These are phyloP conservation scores for Skeletonema marinoi DNA, from an alignment of 108 stramenopile species.

Conservation along the genomic window DNA sequence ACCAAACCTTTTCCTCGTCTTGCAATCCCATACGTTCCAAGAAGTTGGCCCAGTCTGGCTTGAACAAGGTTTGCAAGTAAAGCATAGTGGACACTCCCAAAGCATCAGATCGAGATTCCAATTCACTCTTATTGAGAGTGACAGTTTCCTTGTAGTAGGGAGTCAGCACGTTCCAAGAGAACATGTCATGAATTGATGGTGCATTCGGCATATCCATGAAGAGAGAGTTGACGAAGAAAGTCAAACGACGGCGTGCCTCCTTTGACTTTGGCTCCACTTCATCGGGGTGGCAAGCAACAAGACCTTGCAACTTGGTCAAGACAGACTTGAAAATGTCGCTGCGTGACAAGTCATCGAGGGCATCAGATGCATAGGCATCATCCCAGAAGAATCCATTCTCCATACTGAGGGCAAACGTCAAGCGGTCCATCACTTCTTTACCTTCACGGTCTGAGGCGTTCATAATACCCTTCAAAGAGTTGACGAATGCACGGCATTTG, in stretches of 20 bases:
- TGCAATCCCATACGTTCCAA: constrained; percentile 85
- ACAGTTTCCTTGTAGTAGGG: constrained; percentile 98
- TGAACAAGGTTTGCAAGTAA: constrained; percentile 95
- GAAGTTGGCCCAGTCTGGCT: constrained; percentile 95
- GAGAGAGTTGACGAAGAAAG: constrained; percentile 97
- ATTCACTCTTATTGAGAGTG: constrained; percentile 89
- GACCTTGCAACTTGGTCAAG: constrained; percentile 90
- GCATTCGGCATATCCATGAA: constrained; percentile 99
- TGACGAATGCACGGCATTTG: constrained; percentile 77
- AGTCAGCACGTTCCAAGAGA: constrained; percentile 96
- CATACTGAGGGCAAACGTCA: constrained; percentile 87
- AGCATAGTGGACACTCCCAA: constrained; percentile 94
- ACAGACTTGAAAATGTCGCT: constrained; percentile 76
- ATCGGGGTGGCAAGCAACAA: constrained; percentile 89
- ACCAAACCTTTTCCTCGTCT: constrained; percentile 93
- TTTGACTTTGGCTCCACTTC: constrained; percentile 96
- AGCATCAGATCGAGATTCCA: constrained; percentile 89
- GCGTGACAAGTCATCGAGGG: constrained; percentile 83
- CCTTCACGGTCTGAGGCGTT: constrained; percentile 61
- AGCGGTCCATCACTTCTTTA: constrained; percentile 77
- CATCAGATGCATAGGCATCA: constrained; percentile 91
- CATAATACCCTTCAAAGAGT: constrained; percentile 79
- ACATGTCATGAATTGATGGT: constrained; percentile 94
- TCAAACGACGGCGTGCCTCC: constrained; percentile 93
- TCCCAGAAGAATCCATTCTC: constrained; percentile 98